Conservation (phyloP, 2,329 filamentous ascomycete species). For the Sarocladiaceae sp. region DNA sequence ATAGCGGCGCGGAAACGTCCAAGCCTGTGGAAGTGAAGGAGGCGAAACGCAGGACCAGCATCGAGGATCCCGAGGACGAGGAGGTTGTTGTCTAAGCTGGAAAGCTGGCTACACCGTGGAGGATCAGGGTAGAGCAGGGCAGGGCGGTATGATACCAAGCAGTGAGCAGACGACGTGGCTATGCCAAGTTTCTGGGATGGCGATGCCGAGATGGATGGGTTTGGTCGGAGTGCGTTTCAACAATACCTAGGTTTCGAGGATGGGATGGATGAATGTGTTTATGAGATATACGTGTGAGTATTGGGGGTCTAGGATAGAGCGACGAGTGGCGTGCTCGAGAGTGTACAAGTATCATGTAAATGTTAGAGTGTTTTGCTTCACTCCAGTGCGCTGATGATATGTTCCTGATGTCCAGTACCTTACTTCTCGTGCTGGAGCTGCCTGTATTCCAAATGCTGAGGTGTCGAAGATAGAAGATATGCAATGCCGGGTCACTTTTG, state of each 20-base stretch:
- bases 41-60: conserved; percentile 48
- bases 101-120: conserved; percentile 12
- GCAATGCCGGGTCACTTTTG: too few species aligned
- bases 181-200: too few species aligned
- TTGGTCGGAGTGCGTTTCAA: too few species aligned
- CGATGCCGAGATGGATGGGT: too few species aligned
- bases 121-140: background rate
- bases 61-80: conserved; percentile 53
- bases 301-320: background rate
- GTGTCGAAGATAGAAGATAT: too few species aligned
- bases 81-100: conserved; percentile 29
- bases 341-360: conserved; percentile 8
- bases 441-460: too few species aligned
- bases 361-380: background rate
- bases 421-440: too few species aligned
- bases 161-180: too few species aligned
- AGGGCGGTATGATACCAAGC: background rate
- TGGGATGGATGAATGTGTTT: background rate
- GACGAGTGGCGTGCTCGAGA: conserved; percentile 6
- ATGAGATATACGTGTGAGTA: background rate
- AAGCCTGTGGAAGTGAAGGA: conserved; percentile 41
- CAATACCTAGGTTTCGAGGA: too few species aligned
- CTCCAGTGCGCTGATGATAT: background rate
- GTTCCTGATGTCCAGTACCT: background rate
- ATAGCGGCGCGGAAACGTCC: background rate